Percentiles rank a stretch among this genome's conserved stretches.
Evolutionary conservation across 2,329 filamentous ascomycete genomes (phyloP).

Genomic region (Tolypocladium paradoxum): DNA sequence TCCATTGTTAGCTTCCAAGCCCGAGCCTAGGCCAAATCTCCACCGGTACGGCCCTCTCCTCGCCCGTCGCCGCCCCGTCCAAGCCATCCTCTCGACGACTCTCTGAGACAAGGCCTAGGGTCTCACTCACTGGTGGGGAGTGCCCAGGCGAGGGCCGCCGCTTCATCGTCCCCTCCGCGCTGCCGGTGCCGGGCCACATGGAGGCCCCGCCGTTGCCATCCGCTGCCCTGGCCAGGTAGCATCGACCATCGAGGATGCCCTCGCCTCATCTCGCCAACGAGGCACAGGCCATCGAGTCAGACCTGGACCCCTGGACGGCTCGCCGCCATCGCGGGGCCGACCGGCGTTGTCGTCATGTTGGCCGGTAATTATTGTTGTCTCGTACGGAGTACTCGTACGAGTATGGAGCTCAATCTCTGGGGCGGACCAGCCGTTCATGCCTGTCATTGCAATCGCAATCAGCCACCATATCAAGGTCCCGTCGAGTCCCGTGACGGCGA

Average conservation of each 20-base stretch:
- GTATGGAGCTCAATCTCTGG: not conserved
- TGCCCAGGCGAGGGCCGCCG: not conserved
- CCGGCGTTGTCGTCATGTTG: not conserved
- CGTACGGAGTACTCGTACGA: no score
- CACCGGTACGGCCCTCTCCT: slow-evolving; percentile 7
- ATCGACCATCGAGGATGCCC: not conserved
- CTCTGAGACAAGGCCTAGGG: not conserved
- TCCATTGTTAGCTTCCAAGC: not conserved
- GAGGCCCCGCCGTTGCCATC: not conserved
- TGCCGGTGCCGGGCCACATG: not conserved
- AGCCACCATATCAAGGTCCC: not conserved
- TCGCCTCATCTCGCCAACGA: not conserved
- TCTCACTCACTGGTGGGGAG: not conserved
- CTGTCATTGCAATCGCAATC: not conserved
- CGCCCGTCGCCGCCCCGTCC: not conserved
- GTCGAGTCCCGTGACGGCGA: not conserved
- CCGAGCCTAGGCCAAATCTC: not conserved
- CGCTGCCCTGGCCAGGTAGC: not conserved
- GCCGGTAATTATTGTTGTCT: not conserved
- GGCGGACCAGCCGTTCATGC: not conserved
- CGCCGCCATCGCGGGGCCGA: not conserved
- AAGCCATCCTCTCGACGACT: not conserved
- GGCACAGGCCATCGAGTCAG: not conserved
- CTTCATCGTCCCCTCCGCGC: not conserved
- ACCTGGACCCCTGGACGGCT: not conserved